Evolutionary conservation across 2,329 filamentous ascomycete genomes (phyloP).

Genomic region (Verticillium isaacii): DNA sequence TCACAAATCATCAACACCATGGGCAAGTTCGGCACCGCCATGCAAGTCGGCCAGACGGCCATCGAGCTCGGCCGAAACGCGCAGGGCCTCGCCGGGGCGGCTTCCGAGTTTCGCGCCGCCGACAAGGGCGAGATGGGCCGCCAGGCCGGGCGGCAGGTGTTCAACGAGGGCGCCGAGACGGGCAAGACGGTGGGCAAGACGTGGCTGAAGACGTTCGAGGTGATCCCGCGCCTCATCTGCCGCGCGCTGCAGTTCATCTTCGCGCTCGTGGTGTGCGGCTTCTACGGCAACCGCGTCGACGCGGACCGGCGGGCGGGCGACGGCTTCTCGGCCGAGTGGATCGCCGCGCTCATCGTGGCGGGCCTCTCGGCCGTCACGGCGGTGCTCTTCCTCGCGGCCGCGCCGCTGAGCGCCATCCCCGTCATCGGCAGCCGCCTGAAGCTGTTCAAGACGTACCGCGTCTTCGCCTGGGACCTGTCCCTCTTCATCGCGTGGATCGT

Average conservation of each 20-base stretch:
- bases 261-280: conserved; percentile 61
- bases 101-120: conserved; percentile 23
- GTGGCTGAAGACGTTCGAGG: conserved; percentile 40
- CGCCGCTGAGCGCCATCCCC: conserved; percentile 29
- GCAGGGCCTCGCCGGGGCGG: conserved; percentile 19
- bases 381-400: conserved; percentile 32
- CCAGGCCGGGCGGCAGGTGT: conserved; percentile 24
- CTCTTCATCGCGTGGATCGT: conserved; percentile 54
- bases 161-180: conserved; percentile 26
- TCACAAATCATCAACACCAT: conserved; percentile 12
- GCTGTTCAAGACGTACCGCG: conserved; percentile 33
- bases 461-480: conserved; percentile 38
- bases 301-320: conserved; percentile 26
- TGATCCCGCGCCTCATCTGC: conserved; percentile 44
- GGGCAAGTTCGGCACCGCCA: conserved; percentile 21
- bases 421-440: conserved; percentile 25
- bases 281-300: conserved; percentile 62
- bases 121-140: conserved; percentile 28
- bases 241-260: conserved; percentile 67
- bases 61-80: conserved; percentile 25
- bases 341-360: conserved; percentile 57
- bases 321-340: conserved; percentile 53
- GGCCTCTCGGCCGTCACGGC: conserved; percentile 49
- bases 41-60: conserved; percentile 27
- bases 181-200: conserved; percentile 39